These are phyloP conservation scores for Tremella yokohamensis DNA, from an alignment of 768 basidiomycete species.

Conservation along the genomic window DNA sequence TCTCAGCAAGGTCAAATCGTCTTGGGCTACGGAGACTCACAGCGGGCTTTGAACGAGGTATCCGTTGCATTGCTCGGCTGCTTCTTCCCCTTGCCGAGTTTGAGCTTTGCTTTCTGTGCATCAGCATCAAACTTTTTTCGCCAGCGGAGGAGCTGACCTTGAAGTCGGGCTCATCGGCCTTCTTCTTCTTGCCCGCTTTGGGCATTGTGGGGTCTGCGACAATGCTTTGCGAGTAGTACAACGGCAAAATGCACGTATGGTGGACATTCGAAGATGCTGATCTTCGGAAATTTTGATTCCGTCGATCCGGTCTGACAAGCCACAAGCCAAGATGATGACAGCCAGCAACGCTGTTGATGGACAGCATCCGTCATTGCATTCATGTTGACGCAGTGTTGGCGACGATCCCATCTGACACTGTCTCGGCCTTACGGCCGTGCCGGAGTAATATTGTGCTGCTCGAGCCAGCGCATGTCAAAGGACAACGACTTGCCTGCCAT, in stretches of 20 bases:
- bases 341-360: no score
- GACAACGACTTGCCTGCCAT: no score
- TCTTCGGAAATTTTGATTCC: conserved; percentile 9
- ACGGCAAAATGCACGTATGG: neutral
- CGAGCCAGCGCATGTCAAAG: no score
- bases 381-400: no score
- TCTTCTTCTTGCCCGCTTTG: conserved; percentile 79
- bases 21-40: conserved; percentile 55
- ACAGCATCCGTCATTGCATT: no score
- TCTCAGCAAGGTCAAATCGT: neutral
- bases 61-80: conserved; percentile 78
- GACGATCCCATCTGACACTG: no score
- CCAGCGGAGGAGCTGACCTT: conserved; percentile 55
- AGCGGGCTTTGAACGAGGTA: conserved; percentile 91
- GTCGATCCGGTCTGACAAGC: neutral
- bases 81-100: conserved; percentile 92
- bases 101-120: conserved; percentile 84
- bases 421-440: no score
- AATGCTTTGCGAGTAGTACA: neutral
- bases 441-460: no score
- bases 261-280: conserved; percentile 2
- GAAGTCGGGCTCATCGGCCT: conserved; percentile 71
- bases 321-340: no score
- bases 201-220: conserved; percentile 59
- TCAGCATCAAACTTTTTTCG: no score